Evolutionary conservation across 495 filamentous ascomycete genomes (phyloP).

Genomic region (Neurospora sp.): DNA sequence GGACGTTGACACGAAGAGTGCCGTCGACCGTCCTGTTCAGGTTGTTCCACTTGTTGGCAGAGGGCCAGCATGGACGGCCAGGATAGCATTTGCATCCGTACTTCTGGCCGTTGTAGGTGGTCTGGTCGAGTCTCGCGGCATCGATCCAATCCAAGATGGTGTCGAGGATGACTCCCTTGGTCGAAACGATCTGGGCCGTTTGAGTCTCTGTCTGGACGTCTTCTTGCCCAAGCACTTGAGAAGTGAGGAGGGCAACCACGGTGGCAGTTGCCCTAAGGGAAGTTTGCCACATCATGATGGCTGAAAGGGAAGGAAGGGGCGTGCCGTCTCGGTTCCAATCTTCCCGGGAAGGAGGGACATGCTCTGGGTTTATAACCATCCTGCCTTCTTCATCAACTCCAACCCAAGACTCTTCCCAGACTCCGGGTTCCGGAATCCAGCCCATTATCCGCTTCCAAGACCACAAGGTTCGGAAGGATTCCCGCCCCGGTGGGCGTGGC

Average conservation of each 20-base stretch:
- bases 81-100: conserved; percentile 28
- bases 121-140: not conserved
- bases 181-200: not conserved
- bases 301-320: not conserved
- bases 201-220: not conserved
- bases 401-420: not conserved
- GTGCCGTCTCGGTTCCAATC: not conserved
- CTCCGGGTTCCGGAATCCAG: not conserved
- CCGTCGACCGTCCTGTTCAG: conserved; percentile 23
- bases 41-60: conserved; percentile 12
- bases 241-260: not conserved
- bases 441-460: not conserved
- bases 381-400: not conserved
- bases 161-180: conserved; percentile 9
- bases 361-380: not conserved
- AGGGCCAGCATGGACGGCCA: conserved; percentile 27
- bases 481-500: not conserved
- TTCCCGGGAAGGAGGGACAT: not conserved
- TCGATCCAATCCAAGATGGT: conserved; percentile 9
- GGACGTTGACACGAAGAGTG: conserved; percentile 14
- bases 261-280: not conserved
- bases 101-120: conserved; percentile 8
- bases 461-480: not conserved
- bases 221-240: not conserved
- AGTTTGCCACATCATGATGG: not conserved